phyloP scores from a whole-genome alignment of 2,329 filamentous ascomycete genomes.

The Colletotrichum destructivum region DNA sequence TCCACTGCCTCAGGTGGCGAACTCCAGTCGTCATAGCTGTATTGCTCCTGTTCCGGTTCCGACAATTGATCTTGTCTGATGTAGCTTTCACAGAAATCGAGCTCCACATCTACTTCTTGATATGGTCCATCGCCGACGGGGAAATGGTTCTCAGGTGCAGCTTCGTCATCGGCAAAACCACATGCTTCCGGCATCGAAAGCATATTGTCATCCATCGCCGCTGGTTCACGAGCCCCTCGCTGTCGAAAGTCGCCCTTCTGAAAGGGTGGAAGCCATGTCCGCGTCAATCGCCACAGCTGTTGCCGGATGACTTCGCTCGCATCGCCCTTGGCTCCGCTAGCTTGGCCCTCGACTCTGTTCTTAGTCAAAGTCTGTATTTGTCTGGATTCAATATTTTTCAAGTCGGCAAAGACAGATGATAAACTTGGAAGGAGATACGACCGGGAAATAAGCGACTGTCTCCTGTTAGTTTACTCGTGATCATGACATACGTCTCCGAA shows the following conservation, averaged over 20 bases:
- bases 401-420: conserved; percentile 2
- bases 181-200: background rate
- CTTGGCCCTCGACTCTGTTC: background rate
- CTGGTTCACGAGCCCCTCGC: conserved; percentile 49
- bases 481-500: background rate
- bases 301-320: background rate
- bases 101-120: background rate
- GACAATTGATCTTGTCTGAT: background rate
- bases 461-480: background rate
- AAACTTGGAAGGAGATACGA: conserved; percentile 13
- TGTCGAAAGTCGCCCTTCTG: conserved; percentile 52
- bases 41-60: background rate
- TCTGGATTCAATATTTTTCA: background rate
- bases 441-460: conserved; percentile 10
- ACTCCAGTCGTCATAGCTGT: background rate
- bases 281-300: conserved; percentile 44
- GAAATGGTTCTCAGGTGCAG: no score
- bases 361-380: background rate
- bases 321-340: background rate
- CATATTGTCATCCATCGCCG: background rate
- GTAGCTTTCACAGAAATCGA: background rate
- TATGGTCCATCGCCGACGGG: background rate
- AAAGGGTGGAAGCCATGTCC: conserved; percentile 50
- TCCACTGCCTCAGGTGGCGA: background rate
- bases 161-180: background rate